Percentiles rank a stretch among this genome's conserved stretches.
phyloP scores from a whole-genome alignment of 768 basidiomycete genomes.

The Hygrophorus russula region DNA sequence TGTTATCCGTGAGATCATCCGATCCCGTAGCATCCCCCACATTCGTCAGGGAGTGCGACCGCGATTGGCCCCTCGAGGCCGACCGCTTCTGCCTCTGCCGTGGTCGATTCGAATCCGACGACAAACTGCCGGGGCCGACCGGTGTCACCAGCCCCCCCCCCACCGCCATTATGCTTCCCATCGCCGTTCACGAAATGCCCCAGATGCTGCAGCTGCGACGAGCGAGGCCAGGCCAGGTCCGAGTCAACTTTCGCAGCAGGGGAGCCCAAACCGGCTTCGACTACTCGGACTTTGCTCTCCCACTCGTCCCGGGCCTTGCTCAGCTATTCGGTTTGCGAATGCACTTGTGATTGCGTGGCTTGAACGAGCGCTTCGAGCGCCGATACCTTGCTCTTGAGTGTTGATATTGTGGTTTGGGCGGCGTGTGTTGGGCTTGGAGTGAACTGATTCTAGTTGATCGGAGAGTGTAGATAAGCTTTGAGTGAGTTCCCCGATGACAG shows the following conservation, averaged over 20 bases:
- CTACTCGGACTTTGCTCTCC: constrained; percentile 46
- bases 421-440: constrained; percentile 46
- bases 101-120: constrained; percentile 39
- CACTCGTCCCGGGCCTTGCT: constrained; percentile 69
- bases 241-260: constrained; percentile 11
- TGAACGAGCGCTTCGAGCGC: constrained; percentile 53
- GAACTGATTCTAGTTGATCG: constrained; percentile 45
- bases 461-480: constrained; percentile 51
- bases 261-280: constrained; percentile 43
- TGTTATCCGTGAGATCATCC: constrained; percentile 4
- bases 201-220: constrained; percentile 21
- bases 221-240: constrained; percentile 10
- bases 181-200: constrained; percentile 26
- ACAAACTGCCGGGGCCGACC: constrained; percentile 63
- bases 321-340: constrained; percentile 51
- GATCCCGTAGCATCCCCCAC: constrained; percentile 4
- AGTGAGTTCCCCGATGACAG: constrained; percentile 44
- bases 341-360: constrained; percentile 2
- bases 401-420: constrained; percentile 64
- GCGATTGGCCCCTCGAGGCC: constrained; percentile 8
- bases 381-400: constrained; percentile 57
- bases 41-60: constrained; percentile 13
- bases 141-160: constrained; percentile 66
- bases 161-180: constrained; percentile 19
- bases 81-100: constrained; percentile 32